Evolutionary conservation across 2,329 filamentous ascomycete genomes (phyloP), one percentile per base, ranked within the genome.

Genomic region (Graphilbum ipis-grandicollis): DNA sequence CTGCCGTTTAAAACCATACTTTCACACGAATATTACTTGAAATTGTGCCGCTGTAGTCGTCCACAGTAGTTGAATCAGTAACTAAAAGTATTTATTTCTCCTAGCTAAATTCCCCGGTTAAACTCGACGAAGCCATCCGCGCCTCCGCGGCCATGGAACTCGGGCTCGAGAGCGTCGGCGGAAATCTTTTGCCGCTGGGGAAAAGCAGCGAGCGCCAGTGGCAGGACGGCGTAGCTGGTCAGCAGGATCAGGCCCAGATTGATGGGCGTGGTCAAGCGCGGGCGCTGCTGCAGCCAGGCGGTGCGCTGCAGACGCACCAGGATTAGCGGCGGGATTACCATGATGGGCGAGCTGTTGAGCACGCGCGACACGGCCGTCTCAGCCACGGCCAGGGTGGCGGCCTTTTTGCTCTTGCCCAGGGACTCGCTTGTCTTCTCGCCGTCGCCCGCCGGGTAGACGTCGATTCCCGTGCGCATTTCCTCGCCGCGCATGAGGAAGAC

Each of bases 401-500:
- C 90, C 53, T 78, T 84, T 54, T 78, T 80, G 54, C 79, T 86
- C 66, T 83, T 88, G 45, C 90, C 90, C 26, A 98, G 62, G 41
- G 76, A 80, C 36, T 71, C 59, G 38, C 79, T 74, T 18, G 67
- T 68, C 46, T 22, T 18, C 18, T 13, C 19, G 26, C 19, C 35
- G 17, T 3, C 17, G 25, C 8, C 68, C 7, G 84, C 76, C 2
- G 86, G 85, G 56, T 79, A 94, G 28, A 98, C 75, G 56, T 96
- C 83, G 51, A 98, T 98, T 36, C 90, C 90, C 42, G 72, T 73
- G 50, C 81, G 71, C 49, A 98, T 96, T 62, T 98, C 90, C 57
- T 94, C 88, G 44, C 84, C 79, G 41, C 90, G 83, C 90, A 98
- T 98, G 38, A 98, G 71, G 59, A 94, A 92, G 19, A 94, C 90